Evolutionary conservation across 306 rosid species (phyloP), one percentile per base, ranked within the genome.

Genomic region (Myrica gale): DNA sequence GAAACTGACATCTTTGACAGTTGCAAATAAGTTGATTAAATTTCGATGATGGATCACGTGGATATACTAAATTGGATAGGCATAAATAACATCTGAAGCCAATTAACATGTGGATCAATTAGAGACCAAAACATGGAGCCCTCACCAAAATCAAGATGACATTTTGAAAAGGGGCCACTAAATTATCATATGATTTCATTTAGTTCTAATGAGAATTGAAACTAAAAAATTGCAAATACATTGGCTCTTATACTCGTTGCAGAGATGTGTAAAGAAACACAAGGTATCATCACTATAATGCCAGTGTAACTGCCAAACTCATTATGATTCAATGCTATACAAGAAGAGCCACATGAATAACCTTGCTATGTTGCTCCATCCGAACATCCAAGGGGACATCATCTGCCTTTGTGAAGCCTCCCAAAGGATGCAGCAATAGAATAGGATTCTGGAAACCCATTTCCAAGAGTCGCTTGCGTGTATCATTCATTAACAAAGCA

Each of bases 301-400:
- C 42, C 73, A 80, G 47, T 17, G 68, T n/a, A 42, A 4, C 32
- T 42, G 26, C 43, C 58, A 69, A 50, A 71, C 43, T 68, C 20
- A 62, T 11, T 21, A 69, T 19, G 19, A 52, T 9, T 76, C 32
- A 42, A 66, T 21, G 54, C 56, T 12, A 47, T 50, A 63, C 10
- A 44, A 81, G 70, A 80, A 72, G 56, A 69, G 72, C 21, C 47
- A 74, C 50, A 79, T 19, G 26, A 79, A 74, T 77, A 72, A 95
- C 99, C 98, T 95, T 95, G 92, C 97, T 92, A 79, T 95, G 99
- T 73, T 95, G 97, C 87, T 95, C 99, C 97, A 95, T 92, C 81
- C 99, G 89, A 81, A 95, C 97, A 77, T 95, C 99, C 84, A 95
- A 84, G 54, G 99, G 99, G 48, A 95, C 99, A 75, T 95, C 99